Conservation (phyloP, 2,329 filamentous ascomycete species). For the Magnaporthales sp. region DNA sequence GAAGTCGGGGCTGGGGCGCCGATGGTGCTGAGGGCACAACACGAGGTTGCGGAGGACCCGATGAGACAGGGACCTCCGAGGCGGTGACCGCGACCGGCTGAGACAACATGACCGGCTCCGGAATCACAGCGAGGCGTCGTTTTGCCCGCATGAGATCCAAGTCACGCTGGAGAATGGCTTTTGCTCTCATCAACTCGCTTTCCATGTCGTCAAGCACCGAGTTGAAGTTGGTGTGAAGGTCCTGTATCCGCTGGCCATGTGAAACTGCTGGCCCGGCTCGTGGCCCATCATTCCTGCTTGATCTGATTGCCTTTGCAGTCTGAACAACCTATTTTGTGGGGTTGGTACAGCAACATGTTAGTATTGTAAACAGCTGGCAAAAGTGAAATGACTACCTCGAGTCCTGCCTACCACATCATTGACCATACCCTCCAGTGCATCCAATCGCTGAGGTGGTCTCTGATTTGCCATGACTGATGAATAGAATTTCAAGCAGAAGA, state of each 20-base stretch:
- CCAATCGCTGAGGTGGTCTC: conserved; percentile 29
- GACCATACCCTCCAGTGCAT: conserved; percentile 42
- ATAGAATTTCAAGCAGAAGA: neutral
- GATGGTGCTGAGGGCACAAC: neutral
- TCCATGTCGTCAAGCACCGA: conserved; percentile 47
- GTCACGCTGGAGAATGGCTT: conserved; percentile 46
- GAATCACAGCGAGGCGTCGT: conserved; percentile 16
- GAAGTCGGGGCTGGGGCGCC: conserved; percentile 2
- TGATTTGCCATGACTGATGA: conserved; percentile 20
- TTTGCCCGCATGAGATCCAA: conserved; percentile 31
- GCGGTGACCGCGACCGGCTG: conserved; percentile 14
- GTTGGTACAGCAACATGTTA: conserved; percentile 1
- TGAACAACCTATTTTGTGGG: conserved; percentile 40
- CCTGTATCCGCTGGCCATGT: conserved; percentile 33
- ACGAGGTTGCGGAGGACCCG: neutral
- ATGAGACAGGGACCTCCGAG: neutral
- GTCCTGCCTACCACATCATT: conserved; percentile 41
- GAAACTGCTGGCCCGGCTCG: conserved; percentile 21
- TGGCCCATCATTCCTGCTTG: conserved; percentile 35
- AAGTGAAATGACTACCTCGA: neutral
- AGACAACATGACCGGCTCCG: conserved; percentile 11
- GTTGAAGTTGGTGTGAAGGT: conserved; percentile 41
- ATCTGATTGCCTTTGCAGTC: conserved; percentile 47
- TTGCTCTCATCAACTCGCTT: conserved; percentile 48
- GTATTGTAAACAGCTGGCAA: neutral